Percentiles rank a stretch among this genome's conserved stretches.
Conservation (phyloP, 768 basidiomycete species). For the Zangia roseola region DNA sequence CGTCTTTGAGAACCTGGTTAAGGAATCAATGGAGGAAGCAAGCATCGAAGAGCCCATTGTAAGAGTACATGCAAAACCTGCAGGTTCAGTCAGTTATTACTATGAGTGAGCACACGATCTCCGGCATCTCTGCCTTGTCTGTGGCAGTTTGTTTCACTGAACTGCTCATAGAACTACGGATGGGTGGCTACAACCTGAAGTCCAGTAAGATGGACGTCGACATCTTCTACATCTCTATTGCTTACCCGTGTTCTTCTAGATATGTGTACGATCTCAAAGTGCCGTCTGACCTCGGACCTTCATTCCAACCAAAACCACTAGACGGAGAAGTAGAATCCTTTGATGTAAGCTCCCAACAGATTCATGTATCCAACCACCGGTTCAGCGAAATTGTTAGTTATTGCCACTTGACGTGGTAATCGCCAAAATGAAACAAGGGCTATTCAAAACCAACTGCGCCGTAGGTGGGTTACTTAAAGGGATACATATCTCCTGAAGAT, state of each 20-base stretch:
- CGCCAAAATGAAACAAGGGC: slow-evolving; percentile 57
- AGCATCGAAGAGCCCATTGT: slow-evolving; percentile 70
- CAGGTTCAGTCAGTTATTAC: slow-evolving; percentile 82
- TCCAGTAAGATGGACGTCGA: slow-evolving; percentile 54
- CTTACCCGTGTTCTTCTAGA: slow-evolving; percentile 37
- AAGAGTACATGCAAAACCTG: slow-evolving; percentile 51
- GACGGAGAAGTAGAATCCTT: slow-evolving; percentile 97
- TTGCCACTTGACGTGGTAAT: slow-evolving; percentile 63
- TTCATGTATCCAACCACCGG: not conserved
- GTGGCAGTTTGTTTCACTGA: not conserved
- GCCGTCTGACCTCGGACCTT: slow-evolving; percentile 48
- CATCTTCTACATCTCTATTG: not conserved
- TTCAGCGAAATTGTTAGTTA: slow-evolving; percentile 44
- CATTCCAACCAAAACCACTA: slow-evolving; percentile 65
- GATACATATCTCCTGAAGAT: not conserved
- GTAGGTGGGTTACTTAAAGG: slow-evolving; percentile 49
- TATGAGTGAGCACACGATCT: slow-evolving; percentile 46
- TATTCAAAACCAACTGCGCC: slow-evolving; percentile 94
- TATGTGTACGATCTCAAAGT: slow-evolving; percentile 83
- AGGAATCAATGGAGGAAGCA: slow-evolving; percentile 94
- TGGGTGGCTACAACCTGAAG: slow-evolving; percentile 80
- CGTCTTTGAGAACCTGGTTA: slow-evolving; percentile 72
- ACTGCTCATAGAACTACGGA: slow-evolving; percentile 18
- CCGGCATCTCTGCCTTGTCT: not conserved
- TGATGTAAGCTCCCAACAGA: slow-evolving; percentile 50